A percentile compares a stretch with the other conserved stretches of the same genome.
phyloP scores from a whole-genome alignment of 208 protist species.

The Porcisia hertigi region DNA sequence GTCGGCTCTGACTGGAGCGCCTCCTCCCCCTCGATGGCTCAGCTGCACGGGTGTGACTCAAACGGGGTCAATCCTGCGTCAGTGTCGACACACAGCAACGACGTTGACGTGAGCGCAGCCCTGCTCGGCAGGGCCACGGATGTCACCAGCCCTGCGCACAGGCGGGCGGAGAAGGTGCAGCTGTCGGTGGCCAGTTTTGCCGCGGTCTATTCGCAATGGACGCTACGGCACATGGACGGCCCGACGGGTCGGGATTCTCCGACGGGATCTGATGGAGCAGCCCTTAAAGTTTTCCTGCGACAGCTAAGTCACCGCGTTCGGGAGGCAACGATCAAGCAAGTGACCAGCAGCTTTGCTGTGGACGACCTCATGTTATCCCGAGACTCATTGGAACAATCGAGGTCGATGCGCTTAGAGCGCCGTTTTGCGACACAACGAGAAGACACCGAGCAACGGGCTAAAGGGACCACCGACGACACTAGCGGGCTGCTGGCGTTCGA shows the following conservation, averaged over 20 bases:
- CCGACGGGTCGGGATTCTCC: slow-evolving; percentile 5
- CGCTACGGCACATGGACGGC: slow-evolving; percentile 26
- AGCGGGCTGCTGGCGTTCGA: slow-evolving; percentile 16
- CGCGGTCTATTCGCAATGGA: slow-evolving; percentile 54
- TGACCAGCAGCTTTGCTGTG: neutral
- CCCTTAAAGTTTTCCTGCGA: slow-evolving; percentile 33
- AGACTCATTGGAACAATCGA: slow-evolving; percentile 7
- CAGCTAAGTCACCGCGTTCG: slow-evolving; percentile 29
- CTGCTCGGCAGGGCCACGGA: slow-evolving; percentile 10
- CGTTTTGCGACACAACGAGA: slow-evolving; percentile 9
- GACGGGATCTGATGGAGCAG: slow-evolving; percentile 10
- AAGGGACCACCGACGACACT: neutral
- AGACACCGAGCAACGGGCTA: neutral
- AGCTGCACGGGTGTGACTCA: slow-evolving; percentile 20
- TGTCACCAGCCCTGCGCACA: slow-evolving; percentile 14
- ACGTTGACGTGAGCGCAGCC: slow-evolving; percentile 5
- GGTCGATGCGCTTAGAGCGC: slow-evolving; percentile 12
- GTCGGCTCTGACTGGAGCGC: slow-evolving; percentile 37
- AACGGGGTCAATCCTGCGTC: slow-evolving; percentile 17
- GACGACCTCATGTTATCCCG: slow-evolving; percentile 16
- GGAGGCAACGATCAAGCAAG: neutral
- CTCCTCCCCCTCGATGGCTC: slow-evolving; percentile 7
- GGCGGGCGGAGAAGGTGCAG: slow-evolving; percentile 30
- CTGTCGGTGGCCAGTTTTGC: slow-evolving; percentile 53
- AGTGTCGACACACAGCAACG: slow-evolving; percentile 17